Evolutionary conservation across 1,139 yeast genomes (phyloP), one percentile per base, ranked within the genome.

Genomic region (Zygosaccharomyces pseudobailii): DNA sequence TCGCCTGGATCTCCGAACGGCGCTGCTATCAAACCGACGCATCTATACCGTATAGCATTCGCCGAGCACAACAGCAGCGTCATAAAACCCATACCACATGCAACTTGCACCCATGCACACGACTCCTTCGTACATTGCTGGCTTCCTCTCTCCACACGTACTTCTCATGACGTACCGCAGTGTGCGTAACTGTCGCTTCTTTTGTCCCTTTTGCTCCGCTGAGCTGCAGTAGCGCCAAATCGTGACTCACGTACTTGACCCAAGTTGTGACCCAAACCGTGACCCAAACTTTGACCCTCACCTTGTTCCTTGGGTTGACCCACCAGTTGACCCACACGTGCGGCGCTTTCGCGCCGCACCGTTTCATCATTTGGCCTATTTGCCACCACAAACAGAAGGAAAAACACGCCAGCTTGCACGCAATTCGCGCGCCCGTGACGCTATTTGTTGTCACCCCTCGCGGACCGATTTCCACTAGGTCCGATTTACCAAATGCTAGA

Each of bases 201-300:
- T 13, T 24, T 6, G 27, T 24, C 27, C 27, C 8, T 8, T 6
- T 24, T 6, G 27, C 6, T 24, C 27, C 8, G 6, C 27, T 24
- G 27, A 6, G 6, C 27, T 6, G 27, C 27, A 6, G 27, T 8
- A 8, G 27, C 27, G 27, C 27, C 6, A 6, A 24, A 24, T 13
- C 17, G 17, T 13, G 17, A 13, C 17, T 13, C 17, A 13, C 17
- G 17, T 13, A 13, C 27, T 6, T 24, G 27, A 24, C 27, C 27
- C 27, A 6, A 6, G 27, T 8, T 8, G 6, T 24, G 27, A 24
- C 27, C 9, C 27, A 24, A 17, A 7, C 33, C 21, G 24, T 38
- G 28, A 13, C 32, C 38, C 10, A 37, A 42, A n/a, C 31, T 35
- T 46, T 31, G 37, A 33, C 40, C 28, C 39, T 42, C 39, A 36